Conservation (phyloP, 2,329 filamentous ascomycete species). For the Penicillium sp. region DNA sequence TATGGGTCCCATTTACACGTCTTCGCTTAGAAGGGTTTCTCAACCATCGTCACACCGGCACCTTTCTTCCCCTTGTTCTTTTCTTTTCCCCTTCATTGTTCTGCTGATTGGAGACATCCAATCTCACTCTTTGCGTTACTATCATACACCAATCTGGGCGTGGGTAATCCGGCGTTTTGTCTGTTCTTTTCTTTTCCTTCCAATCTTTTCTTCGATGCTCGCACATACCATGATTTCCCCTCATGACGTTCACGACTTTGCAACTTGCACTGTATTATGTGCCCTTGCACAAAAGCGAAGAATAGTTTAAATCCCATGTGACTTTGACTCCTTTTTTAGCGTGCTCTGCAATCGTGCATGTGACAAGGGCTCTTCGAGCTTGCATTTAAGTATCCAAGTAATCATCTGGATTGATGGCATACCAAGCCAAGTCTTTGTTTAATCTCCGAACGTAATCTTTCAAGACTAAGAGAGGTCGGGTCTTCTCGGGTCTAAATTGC, state of each 20-base stretch:
- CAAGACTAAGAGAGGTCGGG: no score
- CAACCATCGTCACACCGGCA: constrained; percentile 26
- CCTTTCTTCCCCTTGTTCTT: background rate
- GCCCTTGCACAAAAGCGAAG: constrained; percentile 15
- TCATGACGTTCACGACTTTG: constrained; percentile 17
- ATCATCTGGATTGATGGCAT: background rate
- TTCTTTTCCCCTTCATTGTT: background rate
- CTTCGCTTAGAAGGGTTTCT: constrained; percentile 24
- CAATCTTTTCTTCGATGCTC: constrained; percentile 3
- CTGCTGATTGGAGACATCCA: constrained; percentile 1
- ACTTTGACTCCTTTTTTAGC: background rate
- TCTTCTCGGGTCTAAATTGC: no score
- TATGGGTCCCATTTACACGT: constrained; percentile 33
- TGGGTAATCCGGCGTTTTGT: constrained; percentile 34
- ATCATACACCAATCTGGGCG: constrained; percentile 28
- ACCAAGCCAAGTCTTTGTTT: background rate
- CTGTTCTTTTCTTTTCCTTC: constrained; percentile 1
- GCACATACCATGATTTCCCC: constrained; percentile 12
- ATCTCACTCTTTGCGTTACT: background rate
- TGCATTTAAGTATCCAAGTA: background rate
- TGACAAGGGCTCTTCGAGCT: background rate
- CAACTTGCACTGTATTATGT: constrained; percentile 12
- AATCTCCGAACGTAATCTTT: background rate
- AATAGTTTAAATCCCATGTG: constrained; percentile 10
- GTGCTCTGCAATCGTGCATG: background rate